phyloP scores from a whole-genome alignment of 2,329 filamentous ascomycete species.

The Cladosporium sp. region DNA sequence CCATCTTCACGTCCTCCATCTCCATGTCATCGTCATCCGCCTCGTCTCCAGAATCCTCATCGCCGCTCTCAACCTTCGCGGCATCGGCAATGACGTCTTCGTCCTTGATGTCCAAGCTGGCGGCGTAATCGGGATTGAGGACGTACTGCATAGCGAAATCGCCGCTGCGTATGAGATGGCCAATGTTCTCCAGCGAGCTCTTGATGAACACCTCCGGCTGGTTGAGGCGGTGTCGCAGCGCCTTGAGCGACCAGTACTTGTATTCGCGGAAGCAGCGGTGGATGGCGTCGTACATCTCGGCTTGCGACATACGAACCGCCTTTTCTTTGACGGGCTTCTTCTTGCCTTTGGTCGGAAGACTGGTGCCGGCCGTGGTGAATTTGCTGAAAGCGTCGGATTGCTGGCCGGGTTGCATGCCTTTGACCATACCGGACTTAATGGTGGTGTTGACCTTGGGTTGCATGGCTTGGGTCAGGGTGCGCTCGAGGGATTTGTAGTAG shows the following conservation, averaged over 20 bases:
- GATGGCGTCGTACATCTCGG: slow-evolving; percentile 80
- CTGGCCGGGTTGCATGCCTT: slow-evolving; percentile 4
- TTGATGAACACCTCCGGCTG: slow-evolving; percentile 95
- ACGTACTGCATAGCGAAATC: slow-evolving; percentile 83
- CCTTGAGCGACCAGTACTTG: slow-evolving; percentile 91
- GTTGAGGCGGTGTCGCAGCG: slow-evolving; percentile 67
- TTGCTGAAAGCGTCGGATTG: slow-evolving; percentile 23
- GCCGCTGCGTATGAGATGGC: slow-evolving; percentile 75
- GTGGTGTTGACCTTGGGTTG: slow-evolving; percentile 36
- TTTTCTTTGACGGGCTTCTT: slow-evolving; percentile 62
- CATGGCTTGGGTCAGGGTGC: slow-evolving; percentile 12
- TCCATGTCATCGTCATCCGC: slow-evolving; percentile 51
- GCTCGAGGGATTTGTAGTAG: slow-evolving; percentile 42
- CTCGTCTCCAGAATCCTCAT: slow-evolving; percentile 36
- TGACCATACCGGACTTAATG: slow-evolving; percentile 5
- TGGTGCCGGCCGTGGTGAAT: slow-evolving; percentile 31
- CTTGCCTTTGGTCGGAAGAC: slow-evolving; percentile 25
- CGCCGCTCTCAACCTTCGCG: slow-evolving; percentile 34
- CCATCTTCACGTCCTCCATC: slow-evolving; percentile 38
- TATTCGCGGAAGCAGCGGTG: slow-evolving; percentile 79
- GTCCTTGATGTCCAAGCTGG: slow-evolving; percentile 47
- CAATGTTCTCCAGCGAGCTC: slow-evolving; percentile 75
- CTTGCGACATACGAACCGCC: slow-evolving; percentile 81
- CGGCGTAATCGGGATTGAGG: slow-evolving; percentile 65
- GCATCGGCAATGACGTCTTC: slow-evolving; percentile 34